Conservation (phyloP, 192 early-diverging fungal species). For the Podila horticola region DNA sequence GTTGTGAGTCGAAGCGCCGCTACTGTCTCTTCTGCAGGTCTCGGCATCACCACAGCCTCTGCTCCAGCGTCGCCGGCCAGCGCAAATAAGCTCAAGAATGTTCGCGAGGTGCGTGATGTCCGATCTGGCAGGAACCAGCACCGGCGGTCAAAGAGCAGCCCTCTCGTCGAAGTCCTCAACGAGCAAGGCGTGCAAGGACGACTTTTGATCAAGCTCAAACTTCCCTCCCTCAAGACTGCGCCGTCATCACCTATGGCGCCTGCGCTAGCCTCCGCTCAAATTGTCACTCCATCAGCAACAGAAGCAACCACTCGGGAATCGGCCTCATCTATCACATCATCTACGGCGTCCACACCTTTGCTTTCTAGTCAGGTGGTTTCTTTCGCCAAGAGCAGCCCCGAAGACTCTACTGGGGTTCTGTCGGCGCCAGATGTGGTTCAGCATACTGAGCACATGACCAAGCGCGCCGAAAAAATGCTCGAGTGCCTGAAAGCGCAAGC, state of each 20-base stretch:
- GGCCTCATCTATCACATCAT: background rate
- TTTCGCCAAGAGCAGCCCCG: background rate
- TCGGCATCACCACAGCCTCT: slow-evolving; percentile 17
- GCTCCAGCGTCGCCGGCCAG: background rate
- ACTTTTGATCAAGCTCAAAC: slow-evolving; percentile 27
- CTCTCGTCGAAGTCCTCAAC: background rate
- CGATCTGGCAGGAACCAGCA: background rate
- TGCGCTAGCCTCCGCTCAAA: background rate
- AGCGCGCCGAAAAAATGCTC: slow-evolving; percentile 34
- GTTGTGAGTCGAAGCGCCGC: background rate
- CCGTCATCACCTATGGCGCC: slow-evolving; percentile 1
- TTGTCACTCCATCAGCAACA: background rate
- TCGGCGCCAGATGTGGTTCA: slow-evolving; percentile 21
- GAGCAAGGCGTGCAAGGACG: slow-evolving; percentile 28
- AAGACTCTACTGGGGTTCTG: background rate
- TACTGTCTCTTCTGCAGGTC: slow-evolving; percentile 1
- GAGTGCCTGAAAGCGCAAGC: slow-evolving; percentile 24
- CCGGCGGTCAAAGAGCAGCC: slow-evolving; percentile 2
- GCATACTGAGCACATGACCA: slow-evolving; percentile 28
- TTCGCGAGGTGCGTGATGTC: background rate
- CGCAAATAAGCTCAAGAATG: background rate
- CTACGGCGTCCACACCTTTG: background rate
- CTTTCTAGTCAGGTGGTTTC: slow-evolving; percentile 30
- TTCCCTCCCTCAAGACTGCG: slow-evolving; percentile 7
- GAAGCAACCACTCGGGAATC: background rate